Evolutionary conservation across 2,329 filamentous ascomycete species (phyloP), one percentile per base, ranked within the genome.

Genomic region (Penicillium italicum): DNA sequence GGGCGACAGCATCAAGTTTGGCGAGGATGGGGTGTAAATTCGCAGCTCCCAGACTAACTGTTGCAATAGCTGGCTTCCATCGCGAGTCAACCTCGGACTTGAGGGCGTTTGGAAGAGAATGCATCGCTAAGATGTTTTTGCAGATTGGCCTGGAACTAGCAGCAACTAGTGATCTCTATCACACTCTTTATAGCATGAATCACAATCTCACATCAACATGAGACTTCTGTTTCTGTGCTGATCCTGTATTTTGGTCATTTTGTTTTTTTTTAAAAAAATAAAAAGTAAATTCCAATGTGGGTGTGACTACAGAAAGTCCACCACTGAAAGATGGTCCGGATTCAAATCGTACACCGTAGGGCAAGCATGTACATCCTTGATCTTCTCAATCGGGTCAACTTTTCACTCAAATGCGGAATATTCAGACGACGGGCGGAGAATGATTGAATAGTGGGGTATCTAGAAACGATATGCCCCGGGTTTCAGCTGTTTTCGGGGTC

Each of bases 1-100:
- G 26, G 7, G 69, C 64, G 14, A 71, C 71, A 14, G 70, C 68
- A 30, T 68, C 60, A 30, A 74, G 62, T 53, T 74, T 74, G 7
- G 62, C 49, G 4, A 62, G 18, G 18, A 66, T 55, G 0, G 61
- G 50, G 18, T 66, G 64, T 5, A 65, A 43, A 44, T 58, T 18
- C 1, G 58, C 57, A 10, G 49, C 54, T 14, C 64, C 64, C 9
- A 66, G 55, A 26, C 61, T 64, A 18, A 66, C 58, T 1, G 64
- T 66, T 9, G 64, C 62, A 40, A 66, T 61, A 22, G 64, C 64
- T 8, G 62, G 60, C 50, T 53, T 64, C 61, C 64, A 66, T 26
- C 38, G 52, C 4, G 44, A 20, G 34, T 56, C 56, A 14, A 40
- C 9, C 12, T 57, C 57, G 24, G 57, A 50, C 10, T 45, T 49